A percentile compares a stretch with the other conserved stretches of the same genome.
phyloP scores from a whole-genome alignment of 169 alveolate species.

The Cystoisospora suis region DNA sequence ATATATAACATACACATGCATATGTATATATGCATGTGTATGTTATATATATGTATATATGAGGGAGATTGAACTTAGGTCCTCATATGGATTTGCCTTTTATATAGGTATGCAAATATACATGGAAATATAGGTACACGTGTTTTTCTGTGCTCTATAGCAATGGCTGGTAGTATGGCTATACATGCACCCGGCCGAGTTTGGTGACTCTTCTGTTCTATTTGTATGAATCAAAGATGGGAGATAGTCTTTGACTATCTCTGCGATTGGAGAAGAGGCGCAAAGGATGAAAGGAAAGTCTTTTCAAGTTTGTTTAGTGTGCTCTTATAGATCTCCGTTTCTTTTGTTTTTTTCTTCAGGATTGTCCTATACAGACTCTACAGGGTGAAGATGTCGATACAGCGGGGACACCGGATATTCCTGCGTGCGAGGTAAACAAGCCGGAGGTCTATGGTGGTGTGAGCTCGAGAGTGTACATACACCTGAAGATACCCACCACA shows the following conservation, averaged over 20 bases:
- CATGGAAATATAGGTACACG: background rate
- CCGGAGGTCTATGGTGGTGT: too few relatives aligned
- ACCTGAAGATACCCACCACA: too few relatives aligned
- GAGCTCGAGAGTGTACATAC: too few relatives aligned
- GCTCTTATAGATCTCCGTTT: background rate
- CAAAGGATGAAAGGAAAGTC: too few relatives aligned
- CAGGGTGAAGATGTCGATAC: conserved; percentile 53
- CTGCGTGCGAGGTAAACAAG: conserved; percentile 51
- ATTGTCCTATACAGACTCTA: conserved; percentile 58
- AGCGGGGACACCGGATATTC: conserved; percentile 61
- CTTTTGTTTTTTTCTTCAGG: conserved; percentile 14
- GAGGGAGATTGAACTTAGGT: background rate
- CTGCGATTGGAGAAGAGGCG: too few relatives aligned
- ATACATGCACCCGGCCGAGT: too few relatives aligned
- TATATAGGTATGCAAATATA: background rate
- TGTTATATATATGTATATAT: background rate
- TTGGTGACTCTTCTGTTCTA: too few relatives aligned
- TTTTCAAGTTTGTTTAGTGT: too few relatives aligned
- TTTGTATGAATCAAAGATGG: too few relatives aligned
- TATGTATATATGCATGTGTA: background rate
- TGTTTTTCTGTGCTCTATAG: background rate
- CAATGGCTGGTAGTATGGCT: too few relatives aligned
- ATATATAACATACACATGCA: background rate
- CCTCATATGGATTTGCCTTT: too few relatives aligned
- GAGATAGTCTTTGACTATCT: too few relatives aligned